These are phyloP conservation scores for Heritiera fomes DNA, from an alignment of 345 rosid species.

Conservation along the genomic window DNA sequence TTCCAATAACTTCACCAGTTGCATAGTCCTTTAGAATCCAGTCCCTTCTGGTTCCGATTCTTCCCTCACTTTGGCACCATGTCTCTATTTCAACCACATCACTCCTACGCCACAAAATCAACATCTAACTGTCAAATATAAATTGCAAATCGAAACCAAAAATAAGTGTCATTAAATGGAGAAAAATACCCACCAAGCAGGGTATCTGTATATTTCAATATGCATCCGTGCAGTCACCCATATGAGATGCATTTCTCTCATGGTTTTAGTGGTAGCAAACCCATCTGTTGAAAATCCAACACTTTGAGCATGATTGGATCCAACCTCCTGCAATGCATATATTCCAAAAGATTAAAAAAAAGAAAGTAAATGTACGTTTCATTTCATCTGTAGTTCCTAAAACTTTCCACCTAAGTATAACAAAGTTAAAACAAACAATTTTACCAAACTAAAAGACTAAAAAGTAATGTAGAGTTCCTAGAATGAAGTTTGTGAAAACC, in stretches of 20 bases:
- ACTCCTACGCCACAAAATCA: slow-evolving; percentile 54
- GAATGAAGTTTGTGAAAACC: background rate
- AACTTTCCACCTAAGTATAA: background rate
- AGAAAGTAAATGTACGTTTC: background rate
- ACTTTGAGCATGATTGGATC: slow-evolving; percentile 85
- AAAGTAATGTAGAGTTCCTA: slow-evolving; percentile 3
- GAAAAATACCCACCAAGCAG: slow-evolving; percentile 68
- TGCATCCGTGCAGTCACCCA: slow-evolving; percentile 99
- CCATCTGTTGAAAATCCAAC: slow-evolving; percentile 95
- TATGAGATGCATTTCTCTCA: slow-evolving; percentile 94
- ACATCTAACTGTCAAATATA: slow-evolving; percentile 4
- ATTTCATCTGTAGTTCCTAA: background rate
- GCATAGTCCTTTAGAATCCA: slow-evolving; percentile 75
- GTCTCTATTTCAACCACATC: slow-evolving; percentile 96
- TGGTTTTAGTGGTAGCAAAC: slow-evolving; percentile 76
- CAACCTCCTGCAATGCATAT: slow-evolving; percentile 70
- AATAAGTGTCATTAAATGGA: background rate
- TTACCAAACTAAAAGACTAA: background rate
- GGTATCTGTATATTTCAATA: slow-evolving; percentile 87
- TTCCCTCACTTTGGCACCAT: slow-evolving; percentile 94
- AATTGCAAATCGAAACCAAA: background rate
- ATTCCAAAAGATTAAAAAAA: background rate
- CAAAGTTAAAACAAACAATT: background rate
- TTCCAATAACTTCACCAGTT: slow-evolving; percentile 76
- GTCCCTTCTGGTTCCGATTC: slow-evolving; percentile 95